Evolutionary conservation across 352 stramenopile genomes (phyloP).

Genomic region (Phytophthora boehmeriae): DNA sequence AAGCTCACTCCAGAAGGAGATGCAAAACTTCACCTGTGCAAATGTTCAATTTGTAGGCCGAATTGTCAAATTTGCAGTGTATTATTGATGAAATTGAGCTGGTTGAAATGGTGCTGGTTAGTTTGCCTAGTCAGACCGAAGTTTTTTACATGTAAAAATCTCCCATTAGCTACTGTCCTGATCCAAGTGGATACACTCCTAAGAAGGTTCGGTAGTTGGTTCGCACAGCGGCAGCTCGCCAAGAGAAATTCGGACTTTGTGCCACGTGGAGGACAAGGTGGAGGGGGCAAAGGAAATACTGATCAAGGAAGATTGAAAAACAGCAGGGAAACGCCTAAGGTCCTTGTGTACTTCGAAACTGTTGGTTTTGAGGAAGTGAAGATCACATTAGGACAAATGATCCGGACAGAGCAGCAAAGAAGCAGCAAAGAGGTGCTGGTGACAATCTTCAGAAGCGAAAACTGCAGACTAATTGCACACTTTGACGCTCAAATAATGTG

Average conservation of each 20-base stretch:
- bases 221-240: not conserved
- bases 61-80: conserved; percentile 4
- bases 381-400: conserved; percentile 3
- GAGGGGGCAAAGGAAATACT: not conserved
- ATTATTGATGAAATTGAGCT: conserved; percentile 2
- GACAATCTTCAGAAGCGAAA: conserved; percentile 10
- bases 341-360: not conserved
- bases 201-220: not conserved
- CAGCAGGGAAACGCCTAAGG: too few relatives aligned
- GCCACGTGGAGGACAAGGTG: not conserved
- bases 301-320: not conserved
- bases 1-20: conserved; percentile 2
- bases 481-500: too few relatives aligned
- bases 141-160: conserved; percentile 8
- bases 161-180: not conserved
- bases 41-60: conserved; percentile 5
- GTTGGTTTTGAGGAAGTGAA: not conserved
- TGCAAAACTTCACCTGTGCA: conserved; percentile 12
- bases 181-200: not conserved
- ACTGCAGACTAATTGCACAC: too few relatives aligned
- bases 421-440: not conserved
- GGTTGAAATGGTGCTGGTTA: conserved; percentile 11
- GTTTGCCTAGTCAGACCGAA: conserved; percentile 12
- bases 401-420: conserved; percentile 7
- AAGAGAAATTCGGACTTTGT: too few relatives aligned